Evolutionary conservation across 805 yeast species (phyloP).

Genomic region (Kluyveromyces siamensis): DNA sequence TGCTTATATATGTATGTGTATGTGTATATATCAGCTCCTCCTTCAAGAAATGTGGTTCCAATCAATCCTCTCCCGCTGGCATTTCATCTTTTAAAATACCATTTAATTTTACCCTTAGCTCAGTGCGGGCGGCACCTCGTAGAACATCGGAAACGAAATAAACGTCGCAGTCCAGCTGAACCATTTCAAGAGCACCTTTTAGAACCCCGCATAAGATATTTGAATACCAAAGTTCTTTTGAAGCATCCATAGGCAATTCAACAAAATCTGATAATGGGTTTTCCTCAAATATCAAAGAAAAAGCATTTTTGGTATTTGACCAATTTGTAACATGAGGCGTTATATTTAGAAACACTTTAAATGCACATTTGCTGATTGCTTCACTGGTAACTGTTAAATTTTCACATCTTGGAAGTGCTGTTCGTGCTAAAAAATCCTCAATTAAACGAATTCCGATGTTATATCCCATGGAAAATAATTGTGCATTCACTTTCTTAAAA

Average conservation of each 20-base stretch:
- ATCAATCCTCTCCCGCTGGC: conserved; percentile 89
- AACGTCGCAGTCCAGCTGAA: conserved; percentile 84
- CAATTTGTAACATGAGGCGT: conserved; percentile 69
- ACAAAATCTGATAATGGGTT: conserved; percentile 94
- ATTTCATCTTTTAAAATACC: conserved; percentile 83
- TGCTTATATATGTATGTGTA: too few relatives aligned
- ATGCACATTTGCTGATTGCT: conserved; percentile 75
- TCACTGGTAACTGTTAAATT: conserved; percentile 82
- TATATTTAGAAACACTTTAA: conserved; percentile 79
- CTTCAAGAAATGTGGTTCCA: too few relatives aligned
- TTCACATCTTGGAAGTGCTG: conserved; percentile 77
- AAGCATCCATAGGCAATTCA: conserved; percentile 78
- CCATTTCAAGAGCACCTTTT: conserved; percentile 91
- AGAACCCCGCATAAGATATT: conserved; percentile 85
- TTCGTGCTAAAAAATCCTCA: conserved; percentile 85
- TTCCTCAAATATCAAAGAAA: conserved; percentile 64
- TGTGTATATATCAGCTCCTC: too few relatives aligned
- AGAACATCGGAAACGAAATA: conserved; percentile 70
- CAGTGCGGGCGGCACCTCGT: conserved; percentile 77
- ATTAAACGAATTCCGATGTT: conserved; percentile 85
- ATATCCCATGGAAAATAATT: conserved; percentile 89
- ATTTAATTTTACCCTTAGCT: conserved; percentile 61
- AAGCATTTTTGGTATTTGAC: conserved; percentile 67
- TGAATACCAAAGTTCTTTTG: conserved; percentile 81
- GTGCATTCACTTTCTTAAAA: conserved; percentile 69